Evolutionary conservation across 192 early-diverging fungal species (phyloP).

Genomic region (Coemansia sp.): DNA sequence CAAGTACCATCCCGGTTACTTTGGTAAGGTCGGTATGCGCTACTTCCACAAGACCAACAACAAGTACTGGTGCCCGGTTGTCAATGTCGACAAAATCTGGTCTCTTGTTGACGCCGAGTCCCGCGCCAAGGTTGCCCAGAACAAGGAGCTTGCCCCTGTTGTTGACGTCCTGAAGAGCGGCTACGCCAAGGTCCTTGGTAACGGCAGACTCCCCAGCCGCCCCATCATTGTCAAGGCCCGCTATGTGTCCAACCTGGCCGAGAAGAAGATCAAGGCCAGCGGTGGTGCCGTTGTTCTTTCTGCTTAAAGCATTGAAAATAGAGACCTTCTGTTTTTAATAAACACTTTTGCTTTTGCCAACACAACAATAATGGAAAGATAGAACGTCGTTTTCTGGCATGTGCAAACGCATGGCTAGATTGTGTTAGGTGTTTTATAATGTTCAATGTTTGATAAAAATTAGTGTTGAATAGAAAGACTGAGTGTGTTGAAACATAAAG

Average conservation of each 20-base stretch:
- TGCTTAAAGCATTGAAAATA: conserved; percentile 34
- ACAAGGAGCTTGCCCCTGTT: conserved; percentile 89
- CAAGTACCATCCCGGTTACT: conserved; percentile 99
- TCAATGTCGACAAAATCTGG: conserved; percentile 97
- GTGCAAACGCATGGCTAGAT: too few species aligned
- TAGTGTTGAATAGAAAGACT: too few species aligned
- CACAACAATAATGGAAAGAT: background rate
- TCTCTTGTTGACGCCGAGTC: conserved; percentile 85
- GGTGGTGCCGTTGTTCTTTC: conserved; percentile 75
- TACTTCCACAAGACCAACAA: conserved; percentile 97
- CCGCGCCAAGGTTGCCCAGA: conserved; percentile 74
- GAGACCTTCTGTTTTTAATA: conserved; percentile 6
- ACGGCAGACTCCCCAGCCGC: conserved; percentile 82
- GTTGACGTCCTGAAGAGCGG: conserved; percentile 82
- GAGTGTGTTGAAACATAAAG: too few species aligned
- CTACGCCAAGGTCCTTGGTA: conserved; percentile 95
- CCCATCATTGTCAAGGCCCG: conserved; percentile 97
- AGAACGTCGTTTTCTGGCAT: too few species aligned
- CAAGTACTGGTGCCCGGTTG: conserved; percentile 76
- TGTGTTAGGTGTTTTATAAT: too few species aligned
- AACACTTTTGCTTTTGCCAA: conserved; percentile 8
- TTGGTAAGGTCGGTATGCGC: conserved; percentile 99
- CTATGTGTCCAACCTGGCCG: conserved; percentile 86
- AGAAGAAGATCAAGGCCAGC: conserved; percentile 98
- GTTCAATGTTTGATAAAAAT: too few species aligned